Evolutionary conservation across 768 basidiomycete species (phyloP).

Genomic region (Suillus subluteus): DNA sequence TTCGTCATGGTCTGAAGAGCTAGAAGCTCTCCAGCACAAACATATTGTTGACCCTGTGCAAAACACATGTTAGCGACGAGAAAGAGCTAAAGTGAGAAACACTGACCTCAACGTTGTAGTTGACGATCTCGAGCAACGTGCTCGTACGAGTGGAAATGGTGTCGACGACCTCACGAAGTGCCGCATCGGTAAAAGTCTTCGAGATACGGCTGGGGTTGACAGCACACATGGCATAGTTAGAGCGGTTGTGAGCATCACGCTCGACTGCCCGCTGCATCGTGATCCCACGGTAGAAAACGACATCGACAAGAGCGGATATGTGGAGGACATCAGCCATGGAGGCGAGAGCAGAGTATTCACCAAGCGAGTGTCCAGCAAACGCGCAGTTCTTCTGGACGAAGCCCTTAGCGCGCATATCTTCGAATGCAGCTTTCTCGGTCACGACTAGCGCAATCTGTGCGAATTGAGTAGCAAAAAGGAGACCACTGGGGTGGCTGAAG

Average conservation of each 20-base stretch:
- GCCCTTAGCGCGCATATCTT: slow-evolving; percentile 97
- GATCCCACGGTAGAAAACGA: slow-evolving; percentile 99
- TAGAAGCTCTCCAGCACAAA: slow-evolving; percentile 95
- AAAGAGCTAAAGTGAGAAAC: background rate
- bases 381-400: slow-evolving; percentile 91
- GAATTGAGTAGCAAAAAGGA: slow-evolving; percentile 97
- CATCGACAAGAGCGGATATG: slow-evolving; percentile 93
- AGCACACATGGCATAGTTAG: slow-evolving; percentile 99
- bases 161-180: slow-evolving; percentile 97
- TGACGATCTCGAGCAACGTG: slow-evolving; percentile 95
- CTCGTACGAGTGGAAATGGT: slow-evolving; percentile 76
- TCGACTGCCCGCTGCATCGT: slow-evolving; percentile 99
- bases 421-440: slow-evolving; percentile 97
- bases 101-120: slow-evolving; percentile 88
- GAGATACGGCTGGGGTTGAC: slow-evolving; percentile 96
- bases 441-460: slow-evolving; percentile 98
- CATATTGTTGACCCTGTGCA: slow-evolving; percentile 95
- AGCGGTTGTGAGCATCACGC: slow-evolving; percentile 89
- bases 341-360: slow-evolving; percentile 97
- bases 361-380: slow-evolving; percentile 97
- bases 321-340: slow-evolving; percentile 97
- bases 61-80: slow-evolving; percentile 12
- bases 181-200: slow-evolving; percentile 91
- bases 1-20: slow-evolving; percentile 94
- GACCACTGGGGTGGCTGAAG: slow-evolving; percentile 95